These are phyloP conservation scores for Solanum rostratum DNA, from an alignment of 257 asterid genomes.

Conservation along the genomic window DNA sequence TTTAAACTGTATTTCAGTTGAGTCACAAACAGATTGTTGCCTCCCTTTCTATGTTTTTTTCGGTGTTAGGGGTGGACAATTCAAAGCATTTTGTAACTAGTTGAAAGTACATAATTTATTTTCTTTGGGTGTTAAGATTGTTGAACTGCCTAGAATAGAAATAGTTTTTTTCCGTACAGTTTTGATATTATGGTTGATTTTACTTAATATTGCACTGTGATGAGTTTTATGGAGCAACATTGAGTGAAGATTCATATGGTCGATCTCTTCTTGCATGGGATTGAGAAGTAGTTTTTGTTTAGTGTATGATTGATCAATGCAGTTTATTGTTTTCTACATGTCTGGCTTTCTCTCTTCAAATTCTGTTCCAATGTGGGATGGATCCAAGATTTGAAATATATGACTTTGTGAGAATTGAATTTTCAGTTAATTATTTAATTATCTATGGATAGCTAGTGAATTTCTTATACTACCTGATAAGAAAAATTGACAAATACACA, in stretches of 20 bases:
- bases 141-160: not conserved
- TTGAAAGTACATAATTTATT: not conserved
- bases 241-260: not conserved
- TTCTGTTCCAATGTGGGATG: too few relatives aligned
- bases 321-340: too few relatives aligned
- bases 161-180: not conserved
- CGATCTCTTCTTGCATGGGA: not conserved
- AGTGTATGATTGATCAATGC: too few relatives aligned
- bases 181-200: not conserved
- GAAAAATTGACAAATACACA: too few relatives aligned
- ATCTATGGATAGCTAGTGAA: too few relatives aligned
- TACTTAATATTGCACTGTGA: not conserved
- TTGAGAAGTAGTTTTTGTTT: too few relatives aligned
- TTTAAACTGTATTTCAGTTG: not conserved
- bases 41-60: not conserved
- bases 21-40: not conserved
- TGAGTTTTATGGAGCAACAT: not conserved
- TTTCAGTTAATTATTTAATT: too few relatives aligned
- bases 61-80: not conserved
- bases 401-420: too few relatives aligned
- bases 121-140: not conserved
- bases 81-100: not conserved
- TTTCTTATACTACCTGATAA: too few relatives aligned
- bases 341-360: too few relatives aligned
- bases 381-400: too few relatives aligned